Evolutionary conservation across 495 filamentous ascomycete genomes (phyloP), one percentile per base, ranked within the genome.

Genomic region (Physcia stellaris): DNA sequence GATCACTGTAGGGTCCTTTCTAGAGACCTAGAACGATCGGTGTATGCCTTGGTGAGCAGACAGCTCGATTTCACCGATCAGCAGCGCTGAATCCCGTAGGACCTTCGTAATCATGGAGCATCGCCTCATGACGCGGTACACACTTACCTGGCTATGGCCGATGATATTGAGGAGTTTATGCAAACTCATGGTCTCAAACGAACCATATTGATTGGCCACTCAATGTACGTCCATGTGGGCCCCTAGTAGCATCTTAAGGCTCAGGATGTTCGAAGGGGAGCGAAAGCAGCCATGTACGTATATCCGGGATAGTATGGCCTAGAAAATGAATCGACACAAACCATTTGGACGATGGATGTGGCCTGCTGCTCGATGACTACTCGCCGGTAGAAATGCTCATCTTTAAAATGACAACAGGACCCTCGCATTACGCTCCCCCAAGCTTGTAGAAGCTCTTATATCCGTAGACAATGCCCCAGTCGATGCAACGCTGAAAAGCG

Each of bases 341-440:
- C n/a, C n/a, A n/a, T n/a, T n/a, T n/a, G n/a, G n/a, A n/a, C n/a
- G n/a, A n/a, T n/a, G n/a, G n/a, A n/a, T n/a, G n/a, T n/a, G n/a
- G n/a, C n/a, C n/a, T n/a, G n/a, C n/a, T n/a, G n/a, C n/a, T n/a
- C n/a, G n/a, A n/a, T n/a, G n/a, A n/a, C n/a, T n/a, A n/a, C n/a
- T n/a, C n/a, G n/a, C 33, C 24, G 6, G 17, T 9, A 86, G 83
- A 83, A 92, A 92, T 36, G 90, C 90, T n/a, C n/a, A n/a, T n/a
- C n/a, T n/a, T n/a, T n/a, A n/a, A 26, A 98, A 98, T 67, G 76
- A 80, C 2, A 88, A 84, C 37, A 94, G 96, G 88, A 69, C 82
- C 0, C 67, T 96, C 24, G 81, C 86, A 22, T 72, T 98, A 12
- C 64, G 67, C 20, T 59, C 69, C 0, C 82, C 84, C 0, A 55